phyloP scores from a whole-genome alignment of 257 asterid genomes.

The Leptodermis oblonga region DNA sequence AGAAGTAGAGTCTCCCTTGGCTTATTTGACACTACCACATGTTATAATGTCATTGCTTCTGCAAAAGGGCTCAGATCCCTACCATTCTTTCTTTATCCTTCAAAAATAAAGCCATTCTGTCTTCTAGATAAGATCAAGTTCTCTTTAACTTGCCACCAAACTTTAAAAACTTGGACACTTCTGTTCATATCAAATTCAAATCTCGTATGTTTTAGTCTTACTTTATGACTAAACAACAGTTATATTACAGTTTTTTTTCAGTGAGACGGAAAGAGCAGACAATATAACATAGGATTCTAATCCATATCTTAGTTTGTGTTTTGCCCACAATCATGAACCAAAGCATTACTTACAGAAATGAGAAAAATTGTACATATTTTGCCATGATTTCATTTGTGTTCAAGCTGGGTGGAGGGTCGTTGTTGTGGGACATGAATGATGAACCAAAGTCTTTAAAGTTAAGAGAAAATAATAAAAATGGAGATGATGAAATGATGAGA shows the following conservation, averaged over 20 bases:
- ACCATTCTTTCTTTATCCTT: neutral
- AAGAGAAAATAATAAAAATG: constrained; percentile 1
- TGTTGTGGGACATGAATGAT: constrained; percentile 28
- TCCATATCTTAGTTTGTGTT: constrained; percentile 16
- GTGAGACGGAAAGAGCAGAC: too few species aligned
- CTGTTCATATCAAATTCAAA: neutral
- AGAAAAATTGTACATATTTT: constrained; percentile 47
- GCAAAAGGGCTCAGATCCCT: constrained; percentile 20
- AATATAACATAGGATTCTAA: constrained; percentile 34
- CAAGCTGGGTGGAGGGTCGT: constrained; percentile 25
- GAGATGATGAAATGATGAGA: constrained; percentile 15
- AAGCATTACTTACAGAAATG: too few species aligned
- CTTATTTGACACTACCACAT: constrained; percentile 11
- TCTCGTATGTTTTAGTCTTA: too few species aligned
- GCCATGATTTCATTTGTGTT: constrained; percentile 10
- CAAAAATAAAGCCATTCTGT: too few species aligned
- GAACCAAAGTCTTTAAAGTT: constrained; percentile 19
- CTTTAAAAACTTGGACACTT: neutral
- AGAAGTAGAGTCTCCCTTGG: constrained; percentile 13
- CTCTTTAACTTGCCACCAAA: constrained; percentile 13
- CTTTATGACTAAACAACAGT: too few species aligned
- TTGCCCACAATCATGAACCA: constrained; percentile 16
- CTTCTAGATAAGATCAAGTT: constrained; percentile 26
- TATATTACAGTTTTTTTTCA: too few species aligned
- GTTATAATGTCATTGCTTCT: constrained; percentile 11